Evolutionary conservation across 1,284 basidiomycete species (phyloP).

Genomic region (Cryptococcus sp.): DNA sequence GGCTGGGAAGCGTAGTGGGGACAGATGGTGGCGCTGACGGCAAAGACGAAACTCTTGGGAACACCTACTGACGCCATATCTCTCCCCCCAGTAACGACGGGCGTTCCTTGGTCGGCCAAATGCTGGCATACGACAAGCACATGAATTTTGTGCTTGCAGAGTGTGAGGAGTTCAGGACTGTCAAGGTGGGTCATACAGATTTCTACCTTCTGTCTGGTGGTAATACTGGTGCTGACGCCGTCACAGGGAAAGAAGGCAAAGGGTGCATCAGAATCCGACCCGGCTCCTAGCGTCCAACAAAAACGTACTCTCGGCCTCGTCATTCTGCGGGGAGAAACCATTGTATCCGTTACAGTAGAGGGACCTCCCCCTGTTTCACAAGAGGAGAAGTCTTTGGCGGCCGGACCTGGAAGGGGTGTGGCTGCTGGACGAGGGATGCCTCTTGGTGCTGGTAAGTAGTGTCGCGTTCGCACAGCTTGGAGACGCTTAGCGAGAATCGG

Average conservation of each 20-base stretch:
- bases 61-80: not conserved
- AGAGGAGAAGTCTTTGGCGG: constrained; percentile 66
- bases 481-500: too few relatives aligned
- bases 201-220: not conserved
- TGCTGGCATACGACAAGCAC: constrained; percentile 99
- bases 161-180: constrained; percentile 90
- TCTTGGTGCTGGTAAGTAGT: constrained; percentile 78
- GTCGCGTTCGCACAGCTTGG: too few relatives aligned
- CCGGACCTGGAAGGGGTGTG: constrained; percentile 90
- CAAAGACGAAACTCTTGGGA: too few relatives aligned
- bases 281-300: constrained; percentile 86
- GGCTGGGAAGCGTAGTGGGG: too few relatives aligned
- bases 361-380: constrained; percentile 95
- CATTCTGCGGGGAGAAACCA: constrained; percentile 93
- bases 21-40: too few relatives aligned
- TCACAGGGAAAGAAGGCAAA: constrained; percentile 52
- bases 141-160: constrained; percentile 99
- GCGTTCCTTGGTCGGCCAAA: constrained; percentile 91
- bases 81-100: constrained; percentile 71
- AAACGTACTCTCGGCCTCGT: constrained; percentile 94
- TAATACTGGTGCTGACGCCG: not conserved
- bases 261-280: constrained; percentile 50
- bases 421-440: constrained; percentile 97
- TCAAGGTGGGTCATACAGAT: constrained; percentile 55
- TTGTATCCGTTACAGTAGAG: constrained; percentile 92